Evolutionary conservation across 192 early-diverging fungal species (phyloP), one percentile per base, ranked within the genome.

Genomic region (Coemansia sp.): DNA sequence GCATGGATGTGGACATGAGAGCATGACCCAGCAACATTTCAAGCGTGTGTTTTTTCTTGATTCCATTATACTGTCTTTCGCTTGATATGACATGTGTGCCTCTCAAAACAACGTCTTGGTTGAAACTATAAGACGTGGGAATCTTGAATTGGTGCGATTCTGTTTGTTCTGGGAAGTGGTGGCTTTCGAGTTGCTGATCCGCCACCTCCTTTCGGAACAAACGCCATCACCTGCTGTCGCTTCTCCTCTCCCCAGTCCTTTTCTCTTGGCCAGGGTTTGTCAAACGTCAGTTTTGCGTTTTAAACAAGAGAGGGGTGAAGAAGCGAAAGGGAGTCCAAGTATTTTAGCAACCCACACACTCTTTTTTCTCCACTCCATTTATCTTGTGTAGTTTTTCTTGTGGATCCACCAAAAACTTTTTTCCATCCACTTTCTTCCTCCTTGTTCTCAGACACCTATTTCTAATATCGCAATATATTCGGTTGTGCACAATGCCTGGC

Each of bases 1-100:
- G 83, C 64, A 70, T 67, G 60, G 77, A 79, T n/a, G 64, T 79
- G 17, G 77, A 79, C n/a, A 54, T 30, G 52, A 54, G 33, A n/a
- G 52, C 52, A 54, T 54, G 29, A 30, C 8, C 8, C 8, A 36
- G 34, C 7, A 11, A 36, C 34, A 36, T 36, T 36, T 36, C 34
- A 11, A 11, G 7, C 20, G 42, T 19, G 17, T 44, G 13, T n/a
- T 44, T 13, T n/a, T 42, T n/a, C 3, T 20, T 44, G 13, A 6
- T 36, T 36, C 34, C 7, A 4, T 6, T 36, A 1, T 36, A 36
- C 8, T 11, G 1, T 36, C 8, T 36, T 36, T 36, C 34, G 7
- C 34, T 11, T 11, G 0, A 36, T 5, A 2, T n/a, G n/a, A n/a
- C n/a, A n/a, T n/a, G n/a, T n/a, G n/a, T n/a, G n/a, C n/a, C n/a